Evolutionary conservation across 192 early-diverging fungal species (phyloP).

Genomic region (Coemansia sp.): DNA sequence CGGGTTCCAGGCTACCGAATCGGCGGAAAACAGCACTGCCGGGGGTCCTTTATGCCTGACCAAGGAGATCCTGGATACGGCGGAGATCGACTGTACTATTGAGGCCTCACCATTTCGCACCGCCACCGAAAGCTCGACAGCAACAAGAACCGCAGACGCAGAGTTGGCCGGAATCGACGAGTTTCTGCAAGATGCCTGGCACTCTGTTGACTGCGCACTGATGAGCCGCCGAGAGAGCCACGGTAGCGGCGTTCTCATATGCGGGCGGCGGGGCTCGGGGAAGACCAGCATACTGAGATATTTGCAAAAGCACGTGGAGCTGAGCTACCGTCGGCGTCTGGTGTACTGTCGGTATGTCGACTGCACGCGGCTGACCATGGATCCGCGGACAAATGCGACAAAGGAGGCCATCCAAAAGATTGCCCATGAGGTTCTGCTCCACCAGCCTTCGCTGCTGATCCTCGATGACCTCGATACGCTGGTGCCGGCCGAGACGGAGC

Average conservation of each 20-base stretch:
- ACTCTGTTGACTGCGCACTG: conserved; percentile 20
- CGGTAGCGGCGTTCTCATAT: conserved; percentile 57
- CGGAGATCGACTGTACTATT: conserved; percentile 7
- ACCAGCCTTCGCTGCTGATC: conserved; percentile 31
- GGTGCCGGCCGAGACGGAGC: conserved; percentile 34
- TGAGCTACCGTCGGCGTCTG: conserved; percentile 12
- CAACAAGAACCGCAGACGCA: neutral
- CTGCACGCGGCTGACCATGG: conserved; percentile 17
- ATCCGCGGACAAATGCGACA: conserved; percentile 4
- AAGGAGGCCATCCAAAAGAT: conserved; percentile 11
- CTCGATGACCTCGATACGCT: conserved; percentile 46
- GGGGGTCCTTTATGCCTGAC: conserved; percentile 17
- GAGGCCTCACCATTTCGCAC: neutral
- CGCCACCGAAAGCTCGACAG: neutral
- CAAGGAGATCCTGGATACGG: neutral
- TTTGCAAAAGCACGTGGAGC: conserved; percentile 11
- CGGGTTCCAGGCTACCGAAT: conserved; percentile 2
- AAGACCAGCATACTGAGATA: conserved; percentile 61
- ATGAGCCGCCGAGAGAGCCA: neutral
- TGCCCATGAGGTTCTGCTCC: conserved; percentile 3
- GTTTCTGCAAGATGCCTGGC: conserved; percentile 28
- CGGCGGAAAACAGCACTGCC: neutral
- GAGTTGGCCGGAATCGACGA: conserved; percentile 24
- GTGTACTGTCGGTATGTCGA: conserved; percentile 22
- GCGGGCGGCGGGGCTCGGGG: conserved; percentile 70